Percentiles rank a stretch among this genome's conserved stretches.
Evolutionary conservation across 257 asterid species (phyloP).

Genomic region (Misopates orontium): DNA sequence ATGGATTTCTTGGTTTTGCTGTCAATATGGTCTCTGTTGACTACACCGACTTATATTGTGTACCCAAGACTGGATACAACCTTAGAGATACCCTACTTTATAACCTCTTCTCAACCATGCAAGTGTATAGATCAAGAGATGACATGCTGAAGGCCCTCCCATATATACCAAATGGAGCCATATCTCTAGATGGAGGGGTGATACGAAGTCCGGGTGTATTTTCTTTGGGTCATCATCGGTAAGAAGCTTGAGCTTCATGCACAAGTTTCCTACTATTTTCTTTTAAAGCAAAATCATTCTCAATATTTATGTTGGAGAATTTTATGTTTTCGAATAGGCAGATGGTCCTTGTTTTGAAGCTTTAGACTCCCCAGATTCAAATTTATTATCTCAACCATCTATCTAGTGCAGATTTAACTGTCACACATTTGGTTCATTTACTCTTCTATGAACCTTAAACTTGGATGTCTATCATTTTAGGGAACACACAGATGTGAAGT

Average conservation of each 20-base stretch:
- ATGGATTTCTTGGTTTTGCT: slow-evolving; percentile 92
- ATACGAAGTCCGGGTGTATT: slow-evolving; percentile 47
- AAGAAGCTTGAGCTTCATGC: slow-evolving; percentile 32
- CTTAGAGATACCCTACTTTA: slow-evolving; percentile 90
- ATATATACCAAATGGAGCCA: slow-evolving; percentile 55
- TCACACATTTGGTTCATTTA: slow-evolving; percentile 14
- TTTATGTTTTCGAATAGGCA: too few relatives aligned
- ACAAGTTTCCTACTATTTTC: background rate
- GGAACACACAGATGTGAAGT: slow-evolving; percentile 54
- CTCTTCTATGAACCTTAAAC: slow-evolving; percentile 15
- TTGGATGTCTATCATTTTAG: slow-evolving; percentile 34
- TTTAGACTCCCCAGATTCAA: too few relatives aligned
- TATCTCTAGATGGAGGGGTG: slow-evolving; percentile 91
- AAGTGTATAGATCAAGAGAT: slow-evolving; percentile 75
- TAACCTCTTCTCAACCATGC: slow-evolving; percentile 66
- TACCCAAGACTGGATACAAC: slow-evolving; percentile 45
- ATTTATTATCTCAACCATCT: too few relatives aligned
- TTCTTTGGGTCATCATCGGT: slow-evolving; percentile 55
- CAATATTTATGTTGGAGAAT: background rate
- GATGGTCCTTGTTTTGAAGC: too few relatives aligned
- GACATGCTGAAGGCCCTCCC: slow-evolving; percentile 73
- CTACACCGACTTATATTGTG: slow-evolving; percentile 35
- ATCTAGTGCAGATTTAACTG: background rate
- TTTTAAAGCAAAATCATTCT: background rate
- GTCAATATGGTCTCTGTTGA: slow-evolving; percentile 82